A percentile compares a stretch with the other conserved stretches of the same genome.
Evolutionary conservation across 1,284 basidiomycete genomes (phyloP).

Genomic region (Pterulicium gracile): DNA sequence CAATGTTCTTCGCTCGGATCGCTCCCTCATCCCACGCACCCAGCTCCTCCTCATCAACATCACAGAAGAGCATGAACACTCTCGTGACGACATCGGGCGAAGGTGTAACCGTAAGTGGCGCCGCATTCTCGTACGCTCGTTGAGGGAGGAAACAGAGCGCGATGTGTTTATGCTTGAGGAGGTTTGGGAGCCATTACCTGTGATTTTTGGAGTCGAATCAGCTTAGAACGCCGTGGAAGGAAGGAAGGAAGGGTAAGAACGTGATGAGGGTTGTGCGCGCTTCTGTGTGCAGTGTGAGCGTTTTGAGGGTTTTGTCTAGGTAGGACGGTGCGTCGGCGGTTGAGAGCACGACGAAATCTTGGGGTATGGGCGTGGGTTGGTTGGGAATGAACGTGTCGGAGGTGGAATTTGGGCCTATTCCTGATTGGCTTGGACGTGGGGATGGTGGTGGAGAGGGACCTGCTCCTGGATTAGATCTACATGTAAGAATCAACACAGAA

Average conservation of each 20-base stretch:
- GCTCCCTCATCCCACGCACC: slow-evolving; percentile 10
- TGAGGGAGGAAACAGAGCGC: slow-evolving; percentile 36
- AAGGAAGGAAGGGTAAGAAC: slow-evolving; percentile 12
- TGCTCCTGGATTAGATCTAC: too few species aligned
- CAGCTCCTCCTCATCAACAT: slow-evolving; percentile 20
- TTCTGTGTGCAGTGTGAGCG: slow-evolving; percentile 27
- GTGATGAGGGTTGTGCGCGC: slow-evolving; percentile 34
- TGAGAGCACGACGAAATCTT: slow-evolving; percentile 20
- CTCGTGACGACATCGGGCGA: slow-evolving; percentile 30
- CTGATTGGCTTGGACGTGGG: slow-evolving; percentile 3
- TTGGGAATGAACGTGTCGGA: slow-evolving; percentile 9
- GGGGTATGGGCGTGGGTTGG: slow-evolving; percentile 9
- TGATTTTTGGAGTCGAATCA: too few species aligned
- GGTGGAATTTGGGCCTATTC: not conserved
- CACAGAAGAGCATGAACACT: slow-evolving; percentile 35
- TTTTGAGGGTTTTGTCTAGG: slow-evolving; percentile 22
- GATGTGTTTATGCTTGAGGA: slow-evolving; percentile 27
- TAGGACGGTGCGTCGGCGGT: slow-evolving; percentile 19
- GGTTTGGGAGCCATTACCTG: slow-evolving; percentile 32
- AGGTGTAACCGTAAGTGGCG: slow-evolving; percentile 25
- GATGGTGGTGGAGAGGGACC: too few species aligned
- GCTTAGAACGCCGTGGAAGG: slow-evolving; percentile 1
- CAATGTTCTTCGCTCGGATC: slow-evolving; percentile 5
- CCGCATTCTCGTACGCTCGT: slow-evolving; percentile 25
- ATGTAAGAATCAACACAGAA: slow-evolving; percentile 3